These are phyloP conservation scores for Xylaria acuta DNA, from an alignment of 495 filamentous ascomycete genomes.

Conservation along the genomic window DNA sequence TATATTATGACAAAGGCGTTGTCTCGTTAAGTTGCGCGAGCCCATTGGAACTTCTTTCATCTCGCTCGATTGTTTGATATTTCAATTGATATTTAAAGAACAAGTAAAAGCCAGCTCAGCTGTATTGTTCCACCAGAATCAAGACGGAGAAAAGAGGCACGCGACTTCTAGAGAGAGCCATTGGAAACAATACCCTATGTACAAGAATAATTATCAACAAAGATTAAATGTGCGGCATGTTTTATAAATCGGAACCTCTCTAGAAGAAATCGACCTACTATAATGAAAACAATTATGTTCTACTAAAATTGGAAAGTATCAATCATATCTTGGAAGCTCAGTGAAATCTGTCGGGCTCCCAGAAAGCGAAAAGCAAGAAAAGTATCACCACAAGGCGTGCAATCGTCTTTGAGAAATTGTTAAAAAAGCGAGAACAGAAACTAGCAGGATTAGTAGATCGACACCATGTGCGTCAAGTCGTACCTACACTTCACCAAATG, in stretches of 20 bases:
- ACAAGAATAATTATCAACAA: background rate
- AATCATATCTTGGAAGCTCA: slow-evolving; percentile 16
- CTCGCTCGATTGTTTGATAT: background rate
- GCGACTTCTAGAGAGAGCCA: slow-evolving; percentile 1
- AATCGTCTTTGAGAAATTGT: background rate
- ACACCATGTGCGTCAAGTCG: slow-evolving; percentile 34
- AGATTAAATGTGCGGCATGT: background rate
- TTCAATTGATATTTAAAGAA: background rate
- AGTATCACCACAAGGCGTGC: background rate
- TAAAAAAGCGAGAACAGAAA: background rate
- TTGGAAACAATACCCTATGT: background rate
- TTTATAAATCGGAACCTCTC: background rate
- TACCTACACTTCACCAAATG: slow-evolving; percentile 34
- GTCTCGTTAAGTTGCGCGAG: background rate
- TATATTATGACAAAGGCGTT: background rate
- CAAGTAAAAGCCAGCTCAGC: background rate
- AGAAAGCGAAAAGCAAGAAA: slow-evolving; percentile 18
- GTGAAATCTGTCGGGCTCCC: background rate
- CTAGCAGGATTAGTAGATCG: background rate
- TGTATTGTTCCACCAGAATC: background rate
- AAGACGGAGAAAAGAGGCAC: background rate
- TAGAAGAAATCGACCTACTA: background rate
- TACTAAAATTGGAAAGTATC: background rate
- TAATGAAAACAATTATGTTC: background rate
- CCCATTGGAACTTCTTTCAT: background rate